phyloP scores from a whole-genome alignment of 2,329 filamentous ascomycete species.

The Dendrostoma leiphaemia region DNA sequence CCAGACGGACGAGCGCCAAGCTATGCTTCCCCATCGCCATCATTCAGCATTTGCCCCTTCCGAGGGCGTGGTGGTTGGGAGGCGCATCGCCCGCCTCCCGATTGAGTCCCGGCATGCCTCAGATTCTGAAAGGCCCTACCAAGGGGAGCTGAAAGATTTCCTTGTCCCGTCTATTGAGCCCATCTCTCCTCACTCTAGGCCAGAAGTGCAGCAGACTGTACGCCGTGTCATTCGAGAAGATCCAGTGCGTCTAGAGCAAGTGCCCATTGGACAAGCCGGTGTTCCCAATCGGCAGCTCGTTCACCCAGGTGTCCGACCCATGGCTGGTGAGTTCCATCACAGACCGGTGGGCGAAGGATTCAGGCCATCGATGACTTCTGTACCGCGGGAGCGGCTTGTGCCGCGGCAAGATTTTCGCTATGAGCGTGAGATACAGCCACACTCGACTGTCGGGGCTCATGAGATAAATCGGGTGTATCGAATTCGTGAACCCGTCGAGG shows the following conservation, averaged over 20 bases:
- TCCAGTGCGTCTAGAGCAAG: slow-evolving; percentile 16
- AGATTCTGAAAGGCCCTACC: slow-evolving; percentile 23
- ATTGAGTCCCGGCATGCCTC: slow-evolving; percentile 8
- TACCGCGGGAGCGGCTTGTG: background rate
- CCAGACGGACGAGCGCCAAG: background rate
- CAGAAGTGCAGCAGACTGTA: slow-evolving; percentile 11
- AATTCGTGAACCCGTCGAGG: slow-evolving; percentile 11
- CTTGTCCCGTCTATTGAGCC: slow-evolving; percentile 47
- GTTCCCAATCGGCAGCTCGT: background rate
- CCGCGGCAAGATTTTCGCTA: slow-evolving; percentile 1
- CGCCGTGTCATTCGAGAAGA: slow-evolving; percentile 11
- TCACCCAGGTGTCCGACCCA: background rate
- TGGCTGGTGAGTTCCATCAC: slow-evolving; percentile 2
- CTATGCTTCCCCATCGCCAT: background rate
- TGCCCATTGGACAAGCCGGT: slow-evolving; percentile 15
- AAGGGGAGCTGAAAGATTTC: slow-evolving; percentile 37
- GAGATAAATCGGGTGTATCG: slow-evolving; percentile 12
- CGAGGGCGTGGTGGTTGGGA: slow-evolving; percentile 10
- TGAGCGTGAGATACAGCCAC: slow-evolving; percentile 1
- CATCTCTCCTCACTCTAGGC: slow-evolving; percentile 31
- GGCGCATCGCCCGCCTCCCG: slow-evolving; percentile 13
- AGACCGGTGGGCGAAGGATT: background rate
- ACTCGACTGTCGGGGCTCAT: background rate
- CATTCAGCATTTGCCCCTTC: slow-evolving; percentile 5
- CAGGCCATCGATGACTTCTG: background rate